Evolutionary conservation across 306 rosid species (phyloP), one percentile per base, ranked within the genome.

Genomic region (Casuarina cunninghamiana): DNA sequence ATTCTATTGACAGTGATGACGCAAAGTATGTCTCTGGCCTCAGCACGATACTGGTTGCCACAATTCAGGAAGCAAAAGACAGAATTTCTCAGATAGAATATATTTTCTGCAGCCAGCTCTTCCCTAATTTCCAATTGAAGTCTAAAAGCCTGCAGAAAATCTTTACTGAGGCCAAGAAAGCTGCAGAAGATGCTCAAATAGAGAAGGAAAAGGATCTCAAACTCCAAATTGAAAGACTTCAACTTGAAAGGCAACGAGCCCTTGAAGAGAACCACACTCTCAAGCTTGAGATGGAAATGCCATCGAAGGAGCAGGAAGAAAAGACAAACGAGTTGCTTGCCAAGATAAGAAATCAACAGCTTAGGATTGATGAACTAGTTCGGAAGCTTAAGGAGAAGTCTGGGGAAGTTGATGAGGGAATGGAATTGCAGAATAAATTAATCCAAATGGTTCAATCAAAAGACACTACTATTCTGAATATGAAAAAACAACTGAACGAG

Each of bases 61-160:
- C 97, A 2, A 88, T 95, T 75, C 96, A 92, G 79, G 98, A 95
- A 72, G 86, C 93, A 55, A 95, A 84, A 57, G 94, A 95, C 75
- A 81, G 90, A 51, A 87, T 92, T 69, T 83, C 91, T 1, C 97
- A 95, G 79, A 86, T 95, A 42, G 98, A 95, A 77, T 79, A 89
- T 77, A 83, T 95, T 42, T 95, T 95, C 88, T 93, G 97, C 73
- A 79, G 72, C 39, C 91, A 89, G 79, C 81, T 95, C 32, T 93
- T 80, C 68, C 97, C 97, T 5, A 75, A 81, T 35, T 84, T 92
- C 13, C 89, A 87, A 79, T 84, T 92, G 10, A 84, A 82, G 19
- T 75, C 83, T 9, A 84, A 77, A 66, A 35, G 75, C 80, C 84
- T 86, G 46, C 78, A 63, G 46, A 86, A 69, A 53, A 46, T 82